Base-by-base conservation (phyloP, 2,329 filamentous ascomycete genomes). In the Chaetomiaceae sp. region DNA sequence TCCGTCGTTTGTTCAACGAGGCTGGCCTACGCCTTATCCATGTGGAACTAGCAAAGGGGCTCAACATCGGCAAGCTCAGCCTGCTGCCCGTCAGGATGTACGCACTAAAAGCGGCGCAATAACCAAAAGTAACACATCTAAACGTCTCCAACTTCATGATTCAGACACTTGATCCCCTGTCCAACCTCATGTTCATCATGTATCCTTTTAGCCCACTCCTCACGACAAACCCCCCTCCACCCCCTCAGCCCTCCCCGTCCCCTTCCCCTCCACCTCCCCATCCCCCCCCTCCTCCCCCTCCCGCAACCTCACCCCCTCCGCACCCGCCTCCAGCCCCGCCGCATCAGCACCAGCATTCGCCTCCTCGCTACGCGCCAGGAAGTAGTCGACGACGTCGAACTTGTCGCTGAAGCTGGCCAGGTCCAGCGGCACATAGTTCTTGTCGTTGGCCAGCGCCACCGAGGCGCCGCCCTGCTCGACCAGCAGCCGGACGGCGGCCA, bases 371-470 rank as follows among this genome's bases (percentile, higher is more conserved):
- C 72, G 66, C n/a, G 68, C 63, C 36, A 81, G 53, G 58, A 81
- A 81, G 62, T 75, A 80, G 47, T 82, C 74, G 3, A 81, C 79
- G 9, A 85, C 79, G 6, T 80, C 74, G 42, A 72, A 71, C 71
- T 86, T 82, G 56, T 83, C 79, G 53, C 81, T 79, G 56, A 85
- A 74, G 62, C 86, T 79, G 14, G 86, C 85, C 56, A 88, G 71
- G 58, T 88, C 87, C 2, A 89, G 71, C 3, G 85, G 81, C 57
- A 90, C 84, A 58, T 95, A 87, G 22, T 94, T 89, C 38, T 86
- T 86, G 61, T 83, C 79, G 62, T 97, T 97, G 60, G 83, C 83
- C 26, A 88, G 70, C 10, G 81, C 81, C 4, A 89, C 82, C 48
- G 88, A 84, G 1, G 89, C 89, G 2, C 88, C 89, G 2, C 88